Percentiles rank a stretch among this genome's conserved stretches.
Conservation (phyloP, 108 stramenopile species). For the Bacterosira constricta region DNA sequence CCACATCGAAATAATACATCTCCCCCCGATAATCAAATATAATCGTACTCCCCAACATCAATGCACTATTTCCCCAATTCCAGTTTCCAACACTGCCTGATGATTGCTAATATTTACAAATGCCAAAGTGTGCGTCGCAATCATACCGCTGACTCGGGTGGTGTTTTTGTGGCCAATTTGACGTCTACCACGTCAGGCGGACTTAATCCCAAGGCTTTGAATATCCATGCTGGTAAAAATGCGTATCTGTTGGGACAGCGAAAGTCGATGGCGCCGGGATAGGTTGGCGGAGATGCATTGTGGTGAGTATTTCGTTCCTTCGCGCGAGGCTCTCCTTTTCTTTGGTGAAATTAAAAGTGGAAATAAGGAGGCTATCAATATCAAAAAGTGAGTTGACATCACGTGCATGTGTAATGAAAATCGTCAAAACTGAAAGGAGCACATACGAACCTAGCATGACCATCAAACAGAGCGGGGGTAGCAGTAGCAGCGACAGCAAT, state of each 20-base stretch:
- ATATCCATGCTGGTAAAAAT: slow-evolving; percentile 89
- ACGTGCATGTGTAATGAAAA: too few relatives aligned
- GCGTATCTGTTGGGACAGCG: slow-evolving; percentile 85
- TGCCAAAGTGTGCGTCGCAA: slow-evolving; percentile 70
- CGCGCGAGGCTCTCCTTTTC: too few relatives aligned
- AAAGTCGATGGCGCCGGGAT: slow-evolving; percentile 88
- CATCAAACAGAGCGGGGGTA: too few relatives aligned
- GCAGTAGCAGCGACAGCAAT: too few relatives aligned
- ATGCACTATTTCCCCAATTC: slow-evolving; percentile 82
- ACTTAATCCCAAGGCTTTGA: slow-evolving; percentile 76
- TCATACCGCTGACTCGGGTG: slow-evolving; percentile 68
- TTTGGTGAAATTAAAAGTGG: too few relatives aligned
- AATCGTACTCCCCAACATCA: slow-evolving; percentile 81
- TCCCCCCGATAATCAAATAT: slow-evolving; percentile 80
- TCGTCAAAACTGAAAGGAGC: too few relatives aligned
- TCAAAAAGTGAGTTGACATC: too few relatives aligned
- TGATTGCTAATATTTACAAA: slow-evolving; percentile 79
- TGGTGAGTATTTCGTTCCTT: too few relatives aligned
- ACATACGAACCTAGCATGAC: too few relatives aligned
- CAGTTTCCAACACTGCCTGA: slow-evolving; percentile 87
- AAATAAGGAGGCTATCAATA: too few relatives aligned
- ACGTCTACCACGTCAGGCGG: slow-evolving; percentile 83
- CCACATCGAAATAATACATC: slow-evolving; percentile 89
- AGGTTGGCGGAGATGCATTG: too few relatives aligned
- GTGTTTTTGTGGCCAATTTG: slow-evolving; percentile 49